phyloP scores from a whole-genome alignment of 1,139 yeast genomes.

The Pichia sp. region DNA sequence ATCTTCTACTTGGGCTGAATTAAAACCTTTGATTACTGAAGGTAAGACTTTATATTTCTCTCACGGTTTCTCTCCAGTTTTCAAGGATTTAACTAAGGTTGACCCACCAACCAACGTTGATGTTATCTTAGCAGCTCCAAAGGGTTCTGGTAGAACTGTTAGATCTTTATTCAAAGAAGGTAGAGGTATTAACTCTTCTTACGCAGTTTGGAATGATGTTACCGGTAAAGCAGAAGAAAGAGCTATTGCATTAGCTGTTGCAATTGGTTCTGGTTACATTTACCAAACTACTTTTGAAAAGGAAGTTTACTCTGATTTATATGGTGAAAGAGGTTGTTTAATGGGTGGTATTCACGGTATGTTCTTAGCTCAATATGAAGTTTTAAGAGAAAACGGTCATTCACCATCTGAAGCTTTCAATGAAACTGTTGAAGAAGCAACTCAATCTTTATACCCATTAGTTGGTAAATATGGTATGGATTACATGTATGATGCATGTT shows the following conservation, averaged over 20 bases:
- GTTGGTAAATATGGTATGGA: constrained; percentile 99
- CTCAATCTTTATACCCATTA: constrained; percentile 98
- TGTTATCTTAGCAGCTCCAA: constrained; percentile 98
- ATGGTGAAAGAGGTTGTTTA: constrained; percentile 99
- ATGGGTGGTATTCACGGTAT: constrained; percentile 99
- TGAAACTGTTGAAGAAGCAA: constrained; percentile 99
- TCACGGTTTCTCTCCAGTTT: constrained; percentile 99
- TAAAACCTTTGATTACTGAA: constrained; percentile 89
- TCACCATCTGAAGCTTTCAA: constrained; percentile 99
- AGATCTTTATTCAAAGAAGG: constrained; percentile 99
- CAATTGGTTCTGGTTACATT: constrained; percentile 99
- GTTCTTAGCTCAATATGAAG: constrained; percentile 99
- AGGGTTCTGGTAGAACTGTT: constrained; percentile 99
- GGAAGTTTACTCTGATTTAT: constrained; percentile 98
- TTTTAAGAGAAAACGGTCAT: constrained; percentile 98
- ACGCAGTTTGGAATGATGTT: constrained; percentile 99
- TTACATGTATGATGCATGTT: constrained; percentile 99
- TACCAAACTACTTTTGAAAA: constrained; percentile 99
- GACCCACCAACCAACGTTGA: constrained; percentile 93
- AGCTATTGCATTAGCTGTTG: constrained; percentile 97
- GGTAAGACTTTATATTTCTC: constrained; percentile 98
- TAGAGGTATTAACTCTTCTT: constrained; percentile 99
- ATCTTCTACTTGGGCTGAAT: constrained; percentile 90
- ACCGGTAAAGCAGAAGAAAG: constrained; percentile 99
- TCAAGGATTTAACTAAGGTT: constrained; percentile 95